Evolutionary conservation across 164 flowering plant genomes (phyloP), one percentile per base, ranked within the genome.

Genomic region (Echeveria elegans): DNA sequence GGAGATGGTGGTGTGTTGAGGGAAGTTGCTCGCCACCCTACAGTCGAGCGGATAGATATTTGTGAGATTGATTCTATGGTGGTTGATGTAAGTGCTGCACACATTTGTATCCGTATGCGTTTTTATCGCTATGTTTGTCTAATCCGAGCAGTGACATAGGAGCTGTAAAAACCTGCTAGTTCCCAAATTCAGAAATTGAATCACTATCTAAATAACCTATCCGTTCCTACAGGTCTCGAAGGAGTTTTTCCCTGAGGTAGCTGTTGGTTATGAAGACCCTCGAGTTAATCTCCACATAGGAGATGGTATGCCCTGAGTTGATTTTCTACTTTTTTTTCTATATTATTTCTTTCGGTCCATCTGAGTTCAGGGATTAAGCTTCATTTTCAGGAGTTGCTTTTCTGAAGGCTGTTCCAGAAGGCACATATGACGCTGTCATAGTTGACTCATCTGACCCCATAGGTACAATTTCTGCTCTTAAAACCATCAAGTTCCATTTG

Each of bases 1-100:
- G 47, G 47, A 43, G 47, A 43, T 43, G 47, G 47, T 14, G 99
- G 99, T 64, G 96, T 94, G 67, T 73, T 94, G 65, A 84, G 99
- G 52, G 99, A 94, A 83, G 97, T 89, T 38, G 65, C 99, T 69
- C 93, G 99, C 7, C 88, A 94, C 83, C 76, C 93, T 67, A 83
- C 96, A 43, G 82, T 94, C 69, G 93, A 86, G 76, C 86, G 87
- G 59, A 88, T 94, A 64, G 99, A 94, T 71, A 89, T 91, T 24
- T 91, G 97, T 74, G 99, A 94, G 78, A 90, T 94, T 66, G 99
- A 94, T 66, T 75, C 76, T 70, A 91, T 91, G 99, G 96, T 94
- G 18, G 83, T 94, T 71, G 97, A 94, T 64, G 99, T 94, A 18
- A 43, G 47, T 16, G 15, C 47, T 43, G 16, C 47, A 14, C 18